Evolutionary conservation across 352 stramenopile genomes (phyloP).

Genomic region (Phytophthora sojae): DNA sequence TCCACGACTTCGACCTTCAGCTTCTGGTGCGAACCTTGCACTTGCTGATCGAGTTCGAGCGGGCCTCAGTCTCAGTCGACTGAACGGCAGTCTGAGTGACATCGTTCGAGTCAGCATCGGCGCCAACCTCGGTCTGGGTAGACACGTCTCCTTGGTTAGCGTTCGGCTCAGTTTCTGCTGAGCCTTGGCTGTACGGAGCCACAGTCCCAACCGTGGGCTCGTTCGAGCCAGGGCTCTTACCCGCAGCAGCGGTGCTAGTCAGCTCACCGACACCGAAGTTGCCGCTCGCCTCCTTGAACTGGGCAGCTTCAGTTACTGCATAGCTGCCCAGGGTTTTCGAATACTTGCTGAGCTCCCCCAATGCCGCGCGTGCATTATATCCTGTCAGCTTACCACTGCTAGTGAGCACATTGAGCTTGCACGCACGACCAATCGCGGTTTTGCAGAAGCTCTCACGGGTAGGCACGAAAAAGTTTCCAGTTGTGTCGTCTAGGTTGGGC

Average conservation of each 20-base stretch:
- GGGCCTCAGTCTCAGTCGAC: background rate
- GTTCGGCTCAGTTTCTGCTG: background rate
- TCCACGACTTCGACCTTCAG: background rate
- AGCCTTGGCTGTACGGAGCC: background rate
- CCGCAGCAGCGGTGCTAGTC: background rate
- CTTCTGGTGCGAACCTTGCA: slow-evolving; percentile 13
- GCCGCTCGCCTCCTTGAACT: slow-evolving; percentile 8
- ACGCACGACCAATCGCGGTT: slow-evolving; percentile 25
- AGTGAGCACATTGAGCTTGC: slow-evolving; percentile 29
- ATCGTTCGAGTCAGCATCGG: background rate
- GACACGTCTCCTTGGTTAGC: background rate
- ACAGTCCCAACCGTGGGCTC: slow-evolving; percentile 1
- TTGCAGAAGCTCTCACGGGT: slow-evolving; percentile 16
- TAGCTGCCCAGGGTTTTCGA: slow-evolving; percentile 11
- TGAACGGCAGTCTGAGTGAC: background rate
- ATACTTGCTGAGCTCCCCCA: slow-evolving; percentile 15
- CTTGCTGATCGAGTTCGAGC: background rate
- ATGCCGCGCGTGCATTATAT: slow-evolving; percentile 4
- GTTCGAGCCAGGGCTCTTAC: background rate
- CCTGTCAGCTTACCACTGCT: slow-evolving; percentile 15
- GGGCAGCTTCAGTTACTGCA: slow-evolving; percentile 2
- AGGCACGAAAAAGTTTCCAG: slow-evolving; percentile 30
- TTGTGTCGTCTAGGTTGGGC: slow-evolving; percentile 23
- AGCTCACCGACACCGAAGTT: slow-evolving; percentile 28
- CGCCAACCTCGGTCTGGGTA: background rate